A percentile compares a stretch with the other conserved stretches of the same genome.
These are phyloP conservation scores for Aspergillus affinis DNA, from an alignment of 495 filamentous ascomycete species.

Conservation along the genomic window DNA sequence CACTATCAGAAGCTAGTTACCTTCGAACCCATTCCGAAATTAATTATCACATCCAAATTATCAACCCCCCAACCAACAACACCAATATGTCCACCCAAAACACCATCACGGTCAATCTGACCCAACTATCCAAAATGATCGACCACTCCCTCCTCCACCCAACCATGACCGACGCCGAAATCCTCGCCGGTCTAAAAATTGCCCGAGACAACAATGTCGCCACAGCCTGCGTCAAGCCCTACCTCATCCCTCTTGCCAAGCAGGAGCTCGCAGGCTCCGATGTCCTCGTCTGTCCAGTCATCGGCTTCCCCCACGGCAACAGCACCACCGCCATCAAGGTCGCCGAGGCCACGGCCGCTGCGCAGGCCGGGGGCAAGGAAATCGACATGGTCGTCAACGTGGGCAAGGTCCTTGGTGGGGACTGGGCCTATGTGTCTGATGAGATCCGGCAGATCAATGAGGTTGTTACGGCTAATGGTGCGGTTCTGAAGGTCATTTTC, in stretches of 20 bases:
- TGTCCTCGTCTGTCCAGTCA: constrained; percentile 54
- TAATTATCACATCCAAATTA: too few species aligned
- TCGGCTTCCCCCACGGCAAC: constrained; percentile 60
- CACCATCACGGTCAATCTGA: constrained; percentile 50
- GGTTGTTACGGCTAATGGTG: constrained; percentile 38
- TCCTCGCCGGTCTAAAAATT: constrained; percentile 48
- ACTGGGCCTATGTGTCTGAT: constrained; percentile 53
- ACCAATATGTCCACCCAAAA: not conserved
- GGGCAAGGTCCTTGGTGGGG: constrained; percentile 52
- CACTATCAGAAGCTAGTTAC: too few species aligned
- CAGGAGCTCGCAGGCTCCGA: constrained; percentile 43
- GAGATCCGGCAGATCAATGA: constrained; percentile 52
- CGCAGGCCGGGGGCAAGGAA: constrained; percentile 47
- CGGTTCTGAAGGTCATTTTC: constrained; percentile 58
- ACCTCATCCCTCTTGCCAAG: constrained; percentile 47
- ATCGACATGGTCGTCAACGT: constrained; percentile 63
- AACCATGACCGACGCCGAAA: constrained; percentile 57
- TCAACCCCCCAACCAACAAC: not conserved
- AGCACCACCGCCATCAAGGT: constrained; percentile 54
- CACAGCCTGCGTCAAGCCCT: constrained; percentile 58
- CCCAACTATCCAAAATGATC: constrained; percentile 56
- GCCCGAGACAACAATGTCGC: constrained; percentile 49
- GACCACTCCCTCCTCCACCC: constrained; percentile 62
- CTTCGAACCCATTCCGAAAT: too few species aligned
- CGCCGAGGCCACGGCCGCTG: constrained; percentile 49